Percentiles rank a stretch among this genome's conserved stretches.
Conservation (phyloP, 345 rosid genomes). For the Aquilaria malaccensis region DNA sequence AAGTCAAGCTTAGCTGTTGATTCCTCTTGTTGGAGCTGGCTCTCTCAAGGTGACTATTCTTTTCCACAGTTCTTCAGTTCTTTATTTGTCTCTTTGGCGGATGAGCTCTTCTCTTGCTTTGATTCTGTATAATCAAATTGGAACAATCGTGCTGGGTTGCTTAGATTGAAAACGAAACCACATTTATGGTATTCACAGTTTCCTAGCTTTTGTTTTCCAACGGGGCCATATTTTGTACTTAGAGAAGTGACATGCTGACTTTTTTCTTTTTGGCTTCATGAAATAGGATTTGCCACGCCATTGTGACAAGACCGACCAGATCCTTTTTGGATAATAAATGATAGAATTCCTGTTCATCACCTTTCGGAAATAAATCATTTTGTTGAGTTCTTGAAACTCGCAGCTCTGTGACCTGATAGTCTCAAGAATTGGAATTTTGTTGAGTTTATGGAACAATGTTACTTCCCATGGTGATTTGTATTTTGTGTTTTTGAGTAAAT, state of each 20-base stretch:
- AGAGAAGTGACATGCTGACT: constrained; percentile 13
- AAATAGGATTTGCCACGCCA: constrained; percentile 77
- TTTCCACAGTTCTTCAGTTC: not conserved
- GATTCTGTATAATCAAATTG: too few relatives aligned
- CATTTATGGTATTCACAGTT: too few relatives aligned
- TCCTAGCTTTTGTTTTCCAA: too few relatives aligned
- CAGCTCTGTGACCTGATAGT: constrained; percentile 6
- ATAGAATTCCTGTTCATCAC: constrained; percentile 14
- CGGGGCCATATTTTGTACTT: too few relatives aligned
- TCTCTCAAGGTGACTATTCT: constrained; percentile 55
- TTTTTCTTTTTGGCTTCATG: constrained; percentile 27
- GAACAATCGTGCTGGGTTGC: too few relatives aligned
- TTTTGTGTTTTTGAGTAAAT: too few relatives aligned
- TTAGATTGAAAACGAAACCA: too few relatives aligned
- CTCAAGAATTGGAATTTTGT: too few relatives aligned
- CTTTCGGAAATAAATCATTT: constrained; percentile 20
- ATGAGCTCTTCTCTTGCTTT: too few relatives aligned
- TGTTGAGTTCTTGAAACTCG: constrained; percentile 8
- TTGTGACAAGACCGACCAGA: constrained; percentile 66
- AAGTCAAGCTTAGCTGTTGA: constrained; percentile 70
- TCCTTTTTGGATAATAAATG: constrained; percentile 27
- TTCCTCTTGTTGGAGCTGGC: constrained; percentile 90
- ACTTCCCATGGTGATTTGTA: too few relatives aligned
- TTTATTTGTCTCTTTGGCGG: too few relatives aligned
- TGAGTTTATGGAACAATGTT: too few relatives aligned